Conservation (phyloP, 2,329 filamentous ascomycete species). For the Claviceps sorghi region DNA sequence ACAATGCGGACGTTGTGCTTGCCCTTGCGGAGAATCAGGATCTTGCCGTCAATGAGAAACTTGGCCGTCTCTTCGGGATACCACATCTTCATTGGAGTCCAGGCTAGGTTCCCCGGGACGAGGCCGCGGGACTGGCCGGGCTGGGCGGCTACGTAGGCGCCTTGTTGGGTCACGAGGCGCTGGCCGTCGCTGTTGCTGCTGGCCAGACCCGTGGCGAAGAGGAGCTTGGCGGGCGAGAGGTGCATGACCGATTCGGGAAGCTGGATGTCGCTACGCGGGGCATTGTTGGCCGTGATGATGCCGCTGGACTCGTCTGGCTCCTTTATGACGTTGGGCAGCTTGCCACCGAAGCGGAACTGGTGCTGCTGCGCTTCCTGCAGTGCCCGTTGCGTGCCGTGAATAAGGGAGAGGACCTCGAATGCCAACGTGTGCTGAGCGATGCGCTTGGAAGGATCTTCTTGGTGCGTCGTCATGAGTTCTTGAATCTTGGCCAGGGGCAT, state of each 20-base stretch:
- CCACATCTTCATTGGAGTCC: conserved; percentile 47
- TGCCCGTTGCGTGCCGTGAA: conserved; percentile 57
- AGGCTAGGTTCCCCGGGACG: conserved; percentile 38
- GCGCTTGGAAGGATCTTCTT: conserved; percentile 52
- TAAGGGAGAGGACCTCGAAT: conserved; percentile 63
- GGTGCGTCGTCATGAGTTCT: conserved; percentile 53
- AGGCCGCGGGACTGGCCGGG: conserved; percentile 30
- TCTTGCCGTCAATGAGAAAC: conserved; percentile 43
- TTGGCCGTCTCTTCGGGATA: conserved; percentile 40
- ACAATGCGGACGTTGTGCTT: conserved; percentile 50
- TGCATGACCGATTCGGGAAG: conserved; percentile 44
- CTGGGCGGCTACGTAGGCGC: conserved; percentile 45
- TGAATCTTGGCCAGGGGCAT: conserved; percentile 56
- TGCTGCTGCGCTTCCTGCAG: conserved; percentile 44
- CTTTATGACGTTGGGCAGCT: conserved; percentile 16
- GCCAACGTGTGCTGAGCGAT: conserved; percentile 74
- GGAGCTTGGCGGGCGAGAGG: conserved; percentile 42
- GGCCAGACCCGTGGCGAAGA: conserved; percentile 45
- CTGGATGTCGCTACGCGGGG: conserved; percentile 38
- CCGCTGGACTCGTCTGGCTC: conserved; percentile 16
- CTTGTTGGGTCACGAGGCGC: conserved; percentile 38
- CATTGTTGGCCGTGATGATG: conserved; percentile 29
- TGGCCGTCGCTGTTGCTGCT: conserved; percentile 41
- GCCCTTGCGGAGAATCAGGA: conserved; percentile 47
- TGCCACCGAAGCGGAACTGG: conserved; percentile 29